Conservation (phyloP, 1,284 basidiomycete species). For the Trichosporon inkin region DNA sequence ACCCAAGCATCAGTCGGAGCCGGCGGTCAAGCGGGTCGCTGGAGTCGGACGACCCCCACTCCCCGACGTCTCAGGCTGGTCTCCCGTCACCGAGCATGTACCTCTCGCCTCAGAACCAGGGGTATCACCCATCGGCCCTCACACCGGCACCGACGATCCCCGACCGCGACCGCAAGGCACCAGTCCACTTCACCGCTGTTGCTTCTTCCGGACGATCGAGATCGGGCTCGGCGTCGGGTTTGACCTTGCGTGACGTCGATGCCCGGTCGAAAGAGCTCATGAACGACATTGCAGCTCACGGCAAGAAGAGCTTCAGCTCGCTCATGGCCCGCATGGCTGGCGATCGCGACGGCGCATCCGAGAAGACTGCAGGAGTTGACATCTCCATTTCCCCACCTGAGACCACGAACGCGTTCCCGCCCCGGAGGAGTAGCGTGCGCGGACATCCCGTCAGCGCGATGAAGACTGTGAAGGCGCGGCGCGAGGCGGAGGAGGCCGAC, state of each 20-base stretch:
- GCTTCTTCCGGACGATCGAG: constrained; percentile 21
- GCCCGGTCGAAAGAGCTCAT: constrained; percentile 46
- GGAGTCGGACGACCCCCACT: constrained; percentile 1
- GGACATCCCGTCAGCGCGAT: constrained; percentile 53
- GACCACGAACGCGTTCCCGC: constrained; percentile 14
- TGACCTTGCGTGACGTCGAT: constrained; percentile 18
- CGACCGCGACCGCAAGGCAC: constrained; percentile 1
- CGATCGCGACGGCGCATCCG: constrained; percentile 33
- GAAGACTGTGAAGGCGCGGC: constrained; percentile 70
- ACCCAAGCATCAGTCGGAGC: not conserved
- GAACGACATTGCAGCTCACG: constrained; percentile 45
- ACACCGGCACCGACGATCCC: not conserved
- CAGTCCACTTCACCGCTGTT: not conserved
- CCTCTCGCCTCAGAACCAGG: not conserved
- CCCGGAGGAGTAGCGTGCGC: constrained; percentile 9
- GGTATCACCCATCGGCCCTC: not conserved
- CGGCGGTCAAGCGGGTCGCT: constrained; percentile 6
- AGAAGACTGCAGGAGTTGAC: not conserved
- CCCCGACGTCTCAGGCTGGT: not conserved
- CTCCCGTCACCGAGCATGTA: not conserved
- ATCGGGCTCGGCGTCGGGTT: constrained; percentile 26
- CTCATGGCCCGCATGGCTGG: constrained; percentile 47
- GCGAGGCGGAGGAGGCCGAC: constrained; percentile 92
- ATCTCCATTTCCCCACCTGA: constrained; percentile 20
- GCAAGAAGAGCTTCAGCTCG: constrained; percentile 48